Evolutionary conservation across 805 yeast genomes (phyloP).

Genomic region (Pichia rugopelliculosa): DNA sequence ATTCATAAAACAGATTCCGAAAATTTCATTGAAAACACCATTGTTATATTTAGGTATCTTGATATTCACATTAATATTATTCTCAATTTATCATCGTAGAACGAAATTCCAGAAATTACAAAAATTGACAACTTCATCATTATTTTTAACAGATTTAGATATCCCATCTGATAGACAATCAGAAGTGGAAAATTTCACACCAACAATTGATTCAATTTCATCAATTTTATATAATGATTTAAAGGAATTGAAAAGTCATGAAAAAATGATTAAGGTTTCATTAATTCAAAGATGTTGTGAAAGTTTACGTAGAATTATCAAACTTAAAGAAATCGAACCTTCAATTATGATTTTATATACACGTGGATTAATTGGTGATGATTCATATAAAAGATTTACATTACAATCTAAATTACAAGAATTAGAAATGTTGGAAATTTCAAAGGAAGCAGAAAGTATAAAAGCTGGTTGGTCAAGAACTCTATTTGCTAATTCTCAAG

Average conservation of each 20-base stretch:
- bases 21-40: slow-evolving; percentile 62
- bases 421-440: slow-evolving; percentile 69
- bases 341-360: slow-evolving; percentile 68
- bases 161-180: background rate
- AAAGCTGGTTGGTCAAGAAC: slow-evolving; percentile 65
- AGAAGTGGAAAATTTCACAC: background rate
- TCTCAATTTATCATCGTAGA: slow-evolving; percentile 58
- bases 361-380: slow-evolving; percentile 88
- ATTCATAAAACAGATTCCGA: slow-evolving; percentile 8
- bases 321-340: slow-evolving; percentile 71
- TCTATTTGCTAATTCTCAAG: slow-evolving; percentile 74
- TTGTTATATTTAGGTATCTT: slow-evolving; percentile 66
- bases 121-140: slow-evolving; percentile 8
- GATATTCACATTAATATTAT: slow-evolving; percentile 56
- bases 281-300: slow-evolving; percentile 66
- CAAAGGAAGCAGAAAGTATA: slow-evolving; percentile 62
- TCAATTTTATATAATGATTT: slow-evolving; percentile 11
- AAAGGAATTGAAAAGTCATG: slow-evolving; percentile 58
- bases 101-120: slow-evolving; percentile 7
- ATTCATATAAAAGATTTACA: slow-evolving; percentile 69
- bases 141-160: slow-evolving; percentile 9
- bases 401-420: slow-evolving; percentile 75
- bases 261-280: slow-evolving; percentile 41
- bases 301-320: slow-evolving; percentile 74
- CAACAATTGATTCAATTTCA: slow-evolving; percentile 15